Evolutionary conservation across 2,329 filamentous ascomycete species (phyloP).

Genomic region (Aphanoascus verrucosus): DNA sequence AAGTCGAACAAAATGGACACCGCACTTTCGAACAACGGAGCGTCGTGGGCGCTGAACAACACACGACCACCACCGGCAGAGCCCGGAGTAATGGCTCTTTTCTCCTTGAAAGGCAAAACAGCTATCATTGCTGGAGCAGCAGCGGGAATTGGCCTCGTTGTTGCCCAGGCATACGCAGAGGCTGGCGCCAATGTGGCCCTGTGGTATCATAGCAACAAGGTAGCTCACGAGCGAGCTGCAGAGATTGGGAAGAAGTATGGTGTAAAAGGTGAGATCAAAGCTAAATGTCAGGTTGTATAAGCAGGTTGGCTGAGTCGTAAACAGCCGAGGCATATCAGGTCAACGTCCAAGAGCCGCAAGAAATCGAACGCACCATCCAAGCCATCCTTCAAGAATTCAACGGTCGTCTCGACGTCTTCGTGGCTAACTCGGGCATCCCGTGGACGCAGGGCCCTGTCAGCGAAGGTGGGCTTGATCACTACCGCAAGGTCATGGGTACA

Average conservation of each 20-base stretch:
- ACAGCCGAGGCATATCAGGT: constrained; percentile 42
- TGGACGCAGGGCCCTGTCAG: constrained; percentile 61
- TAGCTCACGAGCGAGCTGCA: constrained; percentile 50
- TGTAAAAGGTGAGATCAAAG: constrained; percentile 46
- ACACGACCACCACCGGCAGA: constrained; percentile 37
- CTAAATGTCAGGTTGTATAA: too few relatives aligned
- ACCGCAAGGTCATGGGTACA: constrained; percentile 56
- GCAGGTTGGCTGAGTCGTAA: neutral
- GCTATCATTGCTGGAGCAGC: constrained; percentile 61
- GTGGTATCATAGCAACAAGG: constrained; percentile 61
- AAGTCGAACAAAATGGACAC: constrained; percentile 1
- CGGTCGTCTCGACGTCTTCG: constrained; percentile 64
- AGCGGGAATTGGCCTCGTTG: constrained; percentile 56
- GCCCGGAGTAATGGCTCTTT: constrained; percentile 51
- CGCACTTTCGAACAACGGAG: constrained; percentile 4
- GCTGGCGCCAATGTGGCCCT: constrained; percentile 62
- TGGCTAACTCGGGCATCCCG: constrained; percentile 66
- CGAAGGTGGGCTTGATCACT: constrained; percentile 53
- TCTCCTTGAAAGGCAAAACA: constrained; percentile 59
- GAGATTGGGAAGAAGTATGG: constrained; percentile 56
- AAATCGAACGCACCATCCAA: constrained; percentile 35
- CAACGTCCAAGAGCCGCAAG: constrained; percentile 35
- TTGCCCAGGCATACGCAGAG: constrained; percentile 56
- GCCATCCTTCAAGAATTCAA: constrained; percentile 52
- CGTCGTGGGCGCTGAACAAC: constrained; percentile 39